phyloP scores from a whole-genome alignment of 176 grass and related monocot species.

The Pharus latifolius region DNA sequence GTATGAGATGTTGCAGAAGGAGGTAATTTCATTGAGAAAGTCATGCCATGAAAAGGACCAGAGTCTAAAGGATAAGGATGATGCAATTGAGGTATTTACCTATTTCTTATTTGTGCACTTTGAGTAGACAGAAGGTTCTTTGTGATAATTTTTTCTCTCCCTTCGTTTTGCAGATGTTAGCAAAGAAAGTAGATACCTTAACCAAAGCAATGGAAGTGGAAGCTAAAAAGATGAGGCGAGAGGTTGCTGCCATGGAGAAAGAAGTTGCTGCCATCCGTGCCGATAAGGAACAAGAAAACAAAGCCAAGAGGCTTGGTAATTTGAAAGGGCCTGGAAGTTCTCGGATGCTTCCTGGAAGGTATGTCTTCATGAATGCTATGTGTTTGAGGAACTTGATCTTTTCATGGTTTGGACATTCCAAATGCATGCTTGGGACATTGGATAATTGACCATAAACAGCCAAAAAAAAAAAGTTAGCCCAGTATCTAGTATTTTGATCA shows the following conservation, averaged over 20 bases:
- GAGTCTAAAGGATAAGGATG: conserved; percentile 92
- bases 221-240: conserved; percentile 97
- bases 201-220: conserved; percentile 99
- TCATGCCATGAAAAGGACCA: conserved; percentile 88
- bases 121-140: not conserved
- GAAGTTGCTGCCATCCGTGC: conserved; percentile 92
- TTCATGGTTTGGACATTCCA: not conserved
- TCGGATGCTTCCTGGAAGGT: conserved; percentile 71
- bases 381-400: not conserved
- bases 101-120: conserved; percentile 11
- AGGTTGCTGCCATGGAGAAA: conserved; percentile 96
- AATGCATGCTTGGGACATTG: not conserved
- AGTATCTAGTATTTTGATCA: not conserved
- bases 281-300: conserved; percentile 87
- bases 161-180: conserved; percentile 52
- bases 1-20: conserved; percentile 97
- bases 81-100: conserved; percentile 69
- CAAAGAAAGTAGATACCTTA: conserved; percentile 92
- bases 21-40: conserved; percentile 88
- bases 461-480: not conserved
- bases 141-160: not conserved
- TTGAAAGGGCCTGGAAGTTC: conserved; percentile 57
- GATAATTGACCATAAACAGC: not conserved
- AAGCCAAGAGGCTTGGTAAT: conserved; percentile 54
- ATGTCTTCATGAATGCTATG: conserved; percentile 3